Conservation (phyloP, 139 green algal genomes). For the Choricystis sp. region DNA sequence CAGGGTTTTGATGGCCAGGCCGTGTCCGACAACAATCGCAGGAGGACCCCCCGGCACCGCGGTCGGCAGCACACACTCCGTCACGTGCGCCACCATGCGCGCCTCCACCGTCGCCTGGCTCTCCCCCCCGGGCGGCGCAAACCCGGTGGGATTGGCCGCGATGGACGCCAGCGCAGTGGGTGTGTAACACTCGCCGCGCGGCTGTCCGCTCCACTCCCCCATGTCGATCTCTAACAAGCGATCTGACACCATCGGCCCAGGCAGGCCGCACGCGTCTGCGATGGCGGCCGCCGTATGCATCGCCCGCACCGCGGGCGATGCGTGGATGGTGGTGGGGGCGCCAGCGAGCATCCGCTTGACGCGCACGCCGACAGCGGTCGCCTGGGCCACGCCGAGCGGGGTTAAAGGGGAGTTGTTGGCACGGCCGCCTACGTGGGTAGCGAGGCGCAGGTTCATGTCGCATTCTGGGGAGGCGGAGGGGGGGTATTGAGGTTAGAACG, state of each 20-base stretch:
- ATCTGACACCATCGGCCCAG: constrained; percentile 1
- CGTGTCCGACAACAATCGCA: constrained; percentile 11
- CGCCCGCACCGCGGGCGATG: constrained; percentile 15
- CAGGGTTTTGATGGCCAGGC: constrained; percentile 17
- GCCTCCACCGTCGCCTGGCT: constrained; percentile 17
- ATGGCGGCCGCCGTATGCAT: constrained; percentile 9
- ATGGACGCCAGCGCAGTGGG: constrained; percentile 2
- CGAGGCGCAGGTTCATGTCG: constrained; percentile 16
- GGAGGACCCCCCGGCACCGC: not conserved
- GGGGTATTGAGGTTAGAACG: too few relatives aligned
- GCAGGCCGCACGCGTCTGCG: constrained; percentile 1
- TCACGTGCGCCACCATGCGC: constrained; percentile 14
- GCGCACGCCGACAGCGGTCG: constrained; percentile 2
- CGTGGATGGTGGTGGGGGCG: constrained; percentile 2
- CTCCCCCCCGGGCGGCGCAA: constrained; percentile 14
- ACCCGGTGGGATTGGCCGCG: constrained; percentile 3
- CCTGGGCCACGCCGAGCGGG: constrained; percentile 7
- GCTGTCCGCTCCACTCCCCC: constrained; percentile 11
- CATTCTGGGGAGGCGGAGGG: too few relatives aligned
- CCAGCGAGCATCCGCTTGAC: not conserved
- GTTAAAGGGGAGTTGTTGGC: constrained; percentile 13
- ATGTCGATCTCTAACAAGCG: constrained; percentile 17
- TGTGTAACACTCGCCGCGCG: constrained; percentile 6
- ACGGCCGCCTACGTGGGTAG: constrained; percentile 11
- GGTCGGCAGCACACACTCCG: constrained; percentile 4